These are phyloP conservation scores for Xylariaceae sp. DNA, from an alignment of 2,329 filamentous ascomycete genomes.

Conservation along the genomic window DNA sequence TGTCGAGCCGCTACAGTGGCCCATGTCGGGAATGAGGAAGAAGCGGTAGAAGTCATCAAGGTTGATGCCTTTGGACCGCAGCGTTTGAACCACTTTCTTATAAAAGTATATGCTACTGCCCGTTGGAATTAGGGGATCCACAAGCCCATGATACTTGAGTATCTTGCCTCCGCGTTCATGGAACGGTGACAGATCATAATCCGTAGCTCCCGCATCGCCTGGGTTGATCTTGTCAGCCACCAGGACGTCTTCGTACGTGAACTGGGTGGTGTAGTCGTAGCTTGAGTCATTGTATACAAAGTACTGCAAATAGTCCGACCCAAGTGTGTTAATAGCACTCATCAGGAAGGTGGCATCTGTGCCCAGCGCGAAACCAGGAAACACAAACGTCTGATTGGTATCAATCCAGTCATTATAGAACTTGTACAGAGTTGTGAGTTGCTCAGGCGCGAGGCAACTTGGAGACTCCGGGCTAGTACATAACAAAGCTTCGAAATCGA, in stretches of 20 bases:
- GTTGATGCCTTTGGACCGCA: slow-evolving; percentile 21
- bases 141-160: slow-evolving; percentile 35
- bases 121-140: slow-evolving; percentile 32
- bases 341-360: slow-evolving; percentile 19
- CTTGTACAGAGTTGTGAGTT: slow-evolving; percentile 34
- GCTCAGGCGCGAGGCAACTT: slow-evolving; percentile 37
- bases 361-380: slow-evolving; percentile 25
- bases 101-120: slow-evolving; percentile 30
- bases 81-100: slow-evolving; percentile 26
- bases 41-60: slow-evolving; percentile 47
- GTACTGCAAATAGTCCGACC: slow-evolving; percentile 20
- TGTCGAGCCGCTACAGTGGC: slow-evolving; percentile 36
- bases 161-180: slow-evolving; percentile 33
- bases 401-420: slow-evolving; percentile 29
- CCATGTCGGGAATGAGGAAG: slow-evolving; percentile 48
- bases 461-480: slow-evolving; percentile 25
- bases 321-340: slow-evolving; percentile 13
- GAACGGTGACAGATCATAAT: slow-evolving; percentile 32
- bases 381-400: slow-evolving; percentile 25
- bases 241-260: slow-evolving; percentile 25
- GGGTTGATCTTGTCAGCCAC: slow-evolving; percentile 26
- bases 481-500: slow-evolving; percentile 35
- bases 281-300: slow-evolving; percentile 27
- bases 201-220: slow-evolving; percentile 19
- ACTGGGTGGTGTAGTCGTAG: slow-evolving; percentile 27